A percentile compares a stretch with the other conserved stretches of the same genome.
These are phyloP conservation scores for Teratosphaeria gauchensis DNA, from an alignment of 2,329 filamentous ascomycete species.

Conservation along the genomic window DNA sequence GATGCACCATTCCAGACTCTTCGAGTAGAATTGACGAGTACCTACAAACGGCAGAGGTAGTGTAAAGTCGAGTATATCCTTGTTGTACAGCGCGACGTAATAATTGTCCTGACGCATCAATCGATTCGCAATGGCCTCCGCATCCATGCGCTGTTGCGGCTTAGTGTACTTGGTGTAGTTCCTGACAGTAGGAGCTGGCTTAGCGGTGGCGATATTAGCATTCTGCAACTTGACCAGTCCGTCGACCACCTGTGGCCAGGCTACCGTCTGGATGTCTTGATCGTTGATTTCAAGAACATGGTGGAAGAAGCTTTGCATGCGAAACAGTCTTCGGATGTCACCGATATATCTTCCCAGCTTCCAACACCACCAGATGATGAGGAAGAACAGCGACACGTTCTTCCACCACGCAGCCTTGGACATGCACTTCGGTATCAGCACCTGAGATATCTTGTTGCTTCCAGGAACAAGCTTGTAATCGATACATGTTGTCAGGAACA, in stretches of 20 bases:
- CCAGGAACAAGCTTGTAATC: slow-evolving; percentile 65
- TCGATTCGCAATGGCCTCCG: slow-evolving; percentile 92
- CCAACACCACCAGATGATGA: slow-evolving; percentile 76
- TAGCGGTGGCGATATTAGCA: slow-evolving; percentile 74
- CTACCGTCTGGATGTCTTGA: slow-evolving; percentile 84
- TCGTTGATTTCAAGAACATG: slow-evolving; percentile 74
- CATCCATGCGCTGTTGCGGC: slow-evolving; percentile 73
- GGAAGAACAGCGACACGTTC: slow-evolving; percentile 73
- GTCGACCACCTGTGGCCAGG: slow-evolving; percentile 84
- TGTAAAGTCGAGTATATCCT: slow-evolving; percentile 81
- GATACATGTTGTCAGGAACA: slow-evolving; percentile 76
- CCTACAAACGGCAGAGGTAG: slow-evolving; percentile 76
- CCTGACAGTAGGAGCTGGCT: slow-evolving; percentile 48
- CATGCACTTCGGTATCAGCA: slow-evolving; percentile 67
- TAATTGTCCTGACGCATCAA: slow-evolving; percentile 97
- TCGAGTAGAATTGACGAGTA: slow-evolving; percentile 73
- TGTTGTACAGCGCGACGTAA: slow-evolving; percentile 93
- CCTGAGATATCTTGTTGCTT: slow-evolving; percentile 51
- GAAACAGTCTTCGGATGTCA: slow-evolving; percentile 61
- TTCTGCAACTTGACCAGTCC: slow-evolving; percentile 77
- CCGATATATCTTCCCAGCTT: slow-evolving; percentile 65
- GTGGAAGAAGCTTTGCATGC: slow-evolving; percentile 78
- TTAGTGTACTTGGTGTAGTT: slow-evolving; percentile 49
- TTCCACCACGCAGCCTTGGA: slow-evolving; percentile 61
- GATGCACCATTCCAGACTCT: slow-evolving; percentile 84